Conservation (phyloP, 495 filamentous ascomycete species). For the Annulohypoxylon maeteangense region DNA sequence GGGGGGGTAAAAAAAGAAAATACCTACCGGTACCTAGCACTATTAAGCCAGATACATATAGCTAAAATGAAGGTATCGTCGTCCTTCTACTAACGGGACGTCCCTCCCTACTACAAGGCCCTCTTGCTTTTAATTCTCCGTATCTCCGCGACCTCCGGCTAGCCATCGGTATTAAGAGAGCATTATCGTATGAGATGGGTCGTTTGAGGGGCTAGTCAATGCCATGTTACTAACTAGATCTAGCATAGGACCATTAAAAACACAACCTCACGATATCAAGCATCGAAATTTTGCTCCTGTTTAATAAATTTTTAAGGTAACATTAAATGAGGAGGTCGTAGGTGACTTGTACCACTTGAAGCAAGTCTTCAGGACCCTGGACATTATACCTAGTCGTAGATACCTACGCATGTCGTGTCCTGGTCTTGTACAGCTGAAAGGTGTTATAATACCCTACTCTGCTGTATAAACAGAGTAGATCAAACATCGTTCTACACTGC, state of each 20-base stretch:
- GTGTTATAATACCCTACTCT: neutral
- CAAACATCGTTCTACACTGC: neutral
- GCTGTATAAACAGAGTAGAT: neutral
- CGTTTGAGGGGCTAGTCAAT: neutral
- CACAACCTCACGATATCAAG: neutral
- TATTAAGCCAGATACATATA: no score
- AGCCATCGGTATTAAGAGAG: neutral
- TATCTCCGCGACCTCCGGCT: neutral
- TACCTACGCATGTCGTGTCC: neutral
- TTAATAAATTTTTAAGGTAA: neutral
- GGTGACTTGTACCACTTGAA: neutral
- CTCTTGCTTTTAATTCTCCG: neutral
- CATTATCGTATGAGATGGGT: neutral
- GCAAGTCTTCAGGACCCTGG: neutral
- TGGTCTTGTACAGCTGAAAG: neutral
- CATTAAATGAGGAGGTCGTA: neutral
- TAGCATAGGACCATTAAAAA: neutral
- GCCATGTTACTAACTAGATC: neutral
- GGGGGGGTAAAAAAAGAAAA: no score
- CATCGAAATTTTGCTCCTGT: neutral
- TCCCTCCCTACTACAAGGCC: neutral
- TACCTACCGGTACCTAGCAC: no score
- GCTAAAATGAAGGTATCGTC: no score
- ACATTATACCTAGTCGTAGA: neutral
- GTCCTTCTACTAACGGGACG: neutral